A percentile compares a stretch with the other conserved stretches of the same genome.
Conservation (phyloP, 768 basidiomycete genomes). For the Collybiopsis confluens region DNA sequence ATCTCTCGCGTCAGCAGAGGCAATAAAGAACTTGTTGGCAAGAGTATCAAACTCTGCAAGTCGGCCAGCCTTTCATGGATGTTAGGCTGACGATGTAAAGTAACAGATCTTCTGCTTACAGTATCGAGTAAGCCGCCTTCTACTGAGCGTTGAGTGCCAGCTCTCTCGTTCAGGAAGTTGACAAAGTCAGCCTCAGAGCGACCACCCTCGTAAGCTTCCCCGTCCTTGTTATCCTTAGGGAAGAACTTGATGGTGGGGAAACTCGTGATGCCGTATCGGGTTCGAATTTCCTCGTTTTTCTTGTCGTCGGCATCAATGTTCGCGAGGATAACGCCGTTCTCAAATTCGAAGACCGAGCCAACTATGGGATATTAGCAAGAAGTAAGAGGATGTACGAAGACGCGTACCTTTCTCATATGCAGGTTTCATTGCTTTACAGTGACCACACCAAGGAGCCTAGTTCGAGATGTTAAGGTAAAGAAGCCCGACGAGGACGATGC, state of each 20-base stretch:
- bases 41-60: conserved; percentile 71
- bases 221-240: conserved; percentile 64
- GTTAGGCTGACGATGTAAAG: not conserved
- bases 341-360: conserved; percentile 72
- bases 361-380: conserved; percentile 34
- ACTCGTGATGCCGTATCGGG: conserved; percentile 66
- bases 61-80: conserved; percentile 67
- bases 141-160: conserved; percentile 78
- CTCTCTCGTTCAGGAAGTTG: conserved; percentile 77
- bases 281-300: conserved; percentile 66
- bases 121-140: conserved; percentile 76
- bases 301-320: conserved; percentile 88
- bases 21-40: conserved; percentile 70
- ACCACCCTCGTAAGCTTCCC: conserved; percentile 63
- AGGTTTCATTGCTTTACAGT: conserved; percentile 92
- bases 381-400: not conserved
- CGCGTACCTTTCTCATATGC: conserved; percentile 69
- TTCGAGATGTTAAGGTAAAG: conserved; percentile 2
- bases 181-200: conserved; percentile 76
- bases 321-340: conserved; percentile 79
- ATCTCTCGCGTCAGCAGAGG: conserved; percentile 50
- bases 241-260: conserved; percentile 98
- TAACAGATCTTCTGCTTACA: conserved; percentile 26
- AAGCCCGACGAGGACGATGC: not conserved
- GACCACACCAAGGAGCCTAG: conserved; percentile 83